Evolutionary conservation across 371 early-diverging fungal species (phyloP), one percentile per base, ranked within the genome.

Genomic region (Cokeromyces recurvatus): DNA sequence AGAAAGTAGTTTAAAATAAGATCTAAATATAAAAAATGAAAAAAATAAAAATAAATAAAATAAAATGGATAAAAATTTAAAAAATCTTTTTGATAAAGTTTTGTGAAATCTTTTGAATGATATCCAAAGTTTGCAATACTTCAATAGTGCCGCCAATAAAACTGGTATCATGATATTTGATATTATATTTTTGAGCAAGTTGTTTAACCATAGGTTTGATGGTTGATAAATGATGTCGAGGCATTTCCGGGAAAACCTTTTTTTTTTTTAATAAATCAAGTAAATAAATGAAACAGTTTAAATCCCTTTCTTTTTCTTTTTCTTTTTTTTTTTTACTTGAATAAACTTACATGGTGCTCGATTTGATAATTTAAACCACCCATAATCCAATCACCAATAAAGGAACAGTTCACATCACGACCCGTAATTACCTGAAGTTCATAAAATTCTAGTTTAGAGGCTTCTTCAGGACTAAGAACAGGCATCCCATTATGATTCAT

Each of bases 401-500:
- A 42, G 45, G 56, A 57, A 16, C 80, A 62, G 27, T 54, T 53
- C 15, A 92, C 87, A 66, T 92, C 83, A 42, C 92, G 82, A 19
- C 90, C 90, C 19, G 92, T 89, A 25, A 82, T 61, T 32, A 87
- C 79, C 48, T 86, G 86, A 37, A 86, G 78, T 51, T 81, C 77
- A 62, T 78, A 90, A 48, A 89, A 90, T 46, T 86, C 84, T 71
- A 82, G 79, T 9, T 71, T 55, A 17, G 70, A 63, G 17, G 86
- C 78, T 54, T 86, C 79, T 42, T 82, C 76, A 46, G 70, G 55
- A 15, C 78, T 75, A 60, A 85, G 79, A 22, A 92, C 79, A 10
- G 86, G 84, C 90, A 90, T 92, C 29, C 92, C 92, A 64, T 86
- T 89, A 68, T 92, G 92, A 69, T 92, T 92, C 41, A 92, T 64